phyloP scores from a whole-genome alignment of 768 basidiomycete species.

The Suillus hirtellus region DNA sequence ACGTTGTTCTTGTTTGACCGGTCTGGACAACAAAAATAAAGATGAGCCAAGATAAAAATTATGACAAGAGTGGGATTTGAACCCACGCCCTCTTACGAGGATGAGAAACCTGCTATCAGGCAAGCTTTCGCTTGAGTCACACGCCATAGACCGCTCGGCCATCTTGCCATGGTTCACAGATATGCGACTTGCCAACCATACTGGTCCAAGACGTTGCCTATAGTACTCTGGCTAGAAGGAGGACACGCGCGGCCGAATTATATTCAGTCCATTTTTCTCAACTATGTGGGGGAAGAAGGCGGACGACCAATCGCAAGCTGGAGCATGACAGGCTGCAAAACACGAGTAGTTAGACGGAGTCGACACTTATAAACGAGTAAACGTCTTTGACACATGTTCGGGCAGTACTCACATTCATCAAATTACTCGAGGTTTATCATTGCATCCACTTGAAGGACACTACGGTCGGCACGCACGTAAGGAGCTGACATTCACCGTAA shows the following conservation, averaged over 20 bases:
- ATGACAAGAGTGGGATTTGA: conserved; percentile 46
- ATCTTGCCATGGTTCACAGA: conserved; percentile 40
- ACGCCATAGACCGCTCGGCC: conserved; percentile 66
- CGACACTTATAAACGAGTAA: background rate
- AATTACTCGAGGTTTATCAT: background rate
- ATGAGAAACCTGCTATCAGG: conserved; percentile 32
- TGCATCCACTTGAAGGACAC: background rate
- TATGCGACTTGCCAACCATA: too few species aligned
- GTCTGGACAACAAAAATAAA: too few species aligned
- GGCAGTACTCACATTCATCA: background rate
- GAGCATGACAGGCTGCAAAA: background rate
- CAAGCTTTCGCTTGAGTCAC: conserved; percentile 51
- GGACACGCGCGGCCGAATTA: too few species aligned
- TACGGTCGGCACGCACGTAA: background rate
- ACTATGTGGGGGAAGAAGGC: background rate
- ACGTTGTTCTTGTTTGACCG: background rate
- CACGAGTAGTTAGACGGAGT: background rate
- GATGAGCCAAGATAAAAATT: conserved; percentile 14
- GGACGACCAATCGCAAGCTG: background rate
- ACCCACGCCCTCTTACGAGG: conserved; percentile 41
- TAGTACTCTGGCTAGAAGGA: too few species aligned
- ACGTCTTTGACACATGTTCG: background rate
- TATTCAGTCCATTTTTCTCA: background rate
- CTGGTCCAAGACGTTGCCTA: background rate
- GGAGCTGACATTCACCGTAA: background rate